phyloP scores from a whole-genome alignment of 2,329 filamentous ascomycete genomes.

The Pseudopyricularia javanii region DNA sequence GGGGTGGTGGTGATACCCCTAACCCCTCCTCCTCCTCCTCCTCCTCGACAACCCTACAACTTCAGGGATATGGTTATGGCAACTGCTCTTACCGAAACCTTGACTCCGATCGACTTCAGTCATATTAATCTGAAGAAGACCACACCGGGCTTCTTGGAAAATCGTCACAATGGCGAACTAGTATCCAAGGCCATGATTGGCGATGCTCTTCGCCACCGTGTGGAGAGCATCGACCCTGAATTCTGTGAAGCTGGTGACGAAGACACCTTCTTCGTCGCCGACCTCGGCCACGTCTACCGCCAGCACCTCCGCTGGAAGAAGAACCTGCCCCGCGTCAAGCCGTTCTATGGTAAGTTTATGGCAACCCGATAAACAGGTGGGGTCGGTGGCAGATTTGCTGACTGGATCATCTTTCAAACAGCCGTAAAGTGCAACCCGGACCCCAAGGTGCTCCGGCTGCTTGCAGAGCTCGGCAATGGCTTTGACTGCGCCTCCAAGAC shows the following conservation, averaged over 20 bases:
- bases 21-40: constrained; percentile 5
- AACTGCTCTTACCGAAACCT: constrained; percentile 44
- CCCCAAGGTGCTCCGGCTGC: constrained; percentile 73
- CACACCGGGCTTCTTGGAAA: constrained; percentile 16
- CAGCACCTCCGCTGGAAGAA: constrained; percentile 98
- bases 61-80: constrained; percentile 52
- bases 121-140: constrained; percentile 30
- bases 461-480: constrained; percentile 78
- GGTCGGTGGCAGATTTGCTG: background rate
- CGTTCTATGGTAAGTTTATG: constrained; percentile 73
- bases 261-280: constrained; percentile 96
- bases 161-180: constrained; percentile 27
- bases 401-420: constrained; percentile 18
- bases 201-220: constrained; percentile 73
- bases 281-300: constrained; percentile 96
- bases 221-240: constrained; percentile 75
- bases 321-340: constrained; percentile 83
- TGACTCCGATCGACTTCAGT: constrained; percentile 35
- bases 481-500: constrained; percentile 98
- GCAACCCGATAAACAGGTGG: background rate
- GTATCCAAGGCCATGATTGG: constrained; percentile 71
- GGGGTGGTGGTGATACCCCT: no score
- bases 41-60: constrained; percentile 7
- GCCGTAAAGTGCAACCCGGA: constrained; percentile 99
- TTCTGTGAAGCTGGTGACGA: constrained; percentile 85